These are phyloP conservation scores for Pogostemon cablin DNA, from an alignment of 257 asterid species.

Conservation along the genomic window DNA sequence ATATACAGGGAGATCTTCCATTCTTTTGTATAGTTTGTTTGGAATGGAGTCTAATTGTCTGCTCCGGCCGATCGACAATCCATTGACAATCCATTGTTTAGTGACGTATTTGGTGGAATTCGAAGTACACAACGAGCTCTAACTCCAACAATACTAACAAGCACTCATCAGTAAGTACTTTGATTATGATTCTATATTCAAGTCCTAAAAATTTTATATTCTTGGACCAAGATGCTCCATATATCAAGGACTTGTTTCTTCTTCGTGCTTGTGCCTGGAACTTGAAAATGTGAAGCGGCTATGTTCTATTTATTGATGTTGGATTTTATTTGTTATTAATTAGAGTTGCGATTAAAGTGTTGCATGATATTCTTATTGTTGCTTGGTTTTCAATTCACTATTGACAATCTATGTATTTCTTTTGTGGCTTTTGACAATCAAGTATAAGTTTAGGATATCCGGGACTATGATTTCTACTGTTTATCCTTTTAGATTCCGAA, in stretches of 20 bases:
- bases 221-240: background rate
- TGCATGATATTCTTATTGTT: background rate
- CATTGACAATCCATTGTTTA: constrained; percentile 58
- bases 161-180: constrained; percentile 48
- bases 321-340: background rate
- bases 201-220: constrained; percentile 19
- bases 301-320: background rate
- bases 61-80: constrained; percentile 65
- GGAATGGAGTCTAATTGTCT: constrained; percentile 36
- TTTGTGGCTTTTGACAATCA: too few species aligned
- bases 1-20: background rate
- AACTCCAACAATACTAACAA: constrained; percentile 35
- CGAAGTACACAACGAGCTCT: constrained; percentile 55
- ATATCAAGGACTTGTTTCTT: background rate
- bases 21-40: background rate
- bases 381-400: background rate
- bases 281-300: background rate
- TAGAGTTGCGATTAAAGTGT: background rate
- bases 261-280: background rate
- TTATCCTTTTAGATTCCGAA: too few species aligned
- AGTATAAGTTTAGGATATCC: too few species aligned
- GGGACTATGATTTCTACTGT: too few species aligned
- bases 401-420: too few species aligned
- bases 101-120: constrained; percentile 75
- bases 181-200: constrained; percentile 66